These are phyloP conservation scores for Cantharellus anzutake DNA, from an alignment of 768 basidiomycete species.

Conservation along the genomic window DNA sequence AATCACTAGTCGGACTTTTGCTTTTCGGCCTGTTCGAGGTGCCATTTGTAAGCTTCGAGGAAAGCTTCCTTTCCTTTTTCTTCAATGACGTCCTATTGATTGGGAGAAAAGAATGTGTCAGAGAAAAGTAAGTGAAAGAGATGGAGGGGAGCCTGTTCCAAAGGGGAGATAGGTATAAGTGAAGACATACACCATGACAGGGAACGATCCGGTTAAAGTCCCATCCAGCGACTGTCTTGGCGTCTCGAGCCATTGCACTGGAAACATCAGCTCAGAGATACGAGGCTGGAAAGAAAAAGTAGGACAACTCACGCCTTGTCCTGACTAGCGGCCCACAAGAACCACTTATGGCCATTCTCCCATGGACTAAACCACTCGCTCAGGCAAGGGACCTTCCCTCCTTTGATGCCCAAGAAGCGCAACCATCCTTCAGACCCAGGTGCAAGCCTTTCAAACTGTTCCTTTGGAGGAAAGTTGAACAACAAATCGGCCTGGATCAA, in stretches of 20 bases:
- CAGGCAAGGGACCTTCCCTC: not conserved
- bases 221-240: conserved; percentile 16
- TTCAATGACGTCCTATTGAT: conserved; percentile 20
- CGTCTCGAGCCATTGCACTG: conserved; percentile 1
- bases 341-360: not conserved
- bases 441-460: conserved; percentile 15
- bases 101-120: not conserved
- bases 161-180: not conserved
- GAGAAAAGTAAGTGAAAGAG: conserved; percentile 13
- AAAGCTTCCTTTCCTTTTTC: conserved; percentile 21
- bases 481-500: conserved; percentile 26
- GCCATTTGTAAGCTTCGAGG: conserved; percentile 9
- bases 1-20: too few species aligned
- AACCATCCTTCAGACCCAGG: not conserved
- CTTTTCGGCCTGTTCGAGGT: too few species aligned
- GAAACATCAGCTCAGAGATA: too few species aligned
- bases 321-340: not conserved
- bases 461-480: conserved; percentile 25
- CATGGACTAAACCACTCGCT: not conserved
- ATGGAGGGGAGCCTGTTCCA: not conserved
- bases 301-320: not conserved
- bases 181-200: conserved; percentile 8
- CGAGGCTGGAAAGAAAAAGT: not conserved
- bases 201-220: conserved; percentile 11
- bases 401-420: not conserved